phyloP scores from a whole-genome alignment of 768 basidiomycete species.

The Kwoniella sp. region DNA sequence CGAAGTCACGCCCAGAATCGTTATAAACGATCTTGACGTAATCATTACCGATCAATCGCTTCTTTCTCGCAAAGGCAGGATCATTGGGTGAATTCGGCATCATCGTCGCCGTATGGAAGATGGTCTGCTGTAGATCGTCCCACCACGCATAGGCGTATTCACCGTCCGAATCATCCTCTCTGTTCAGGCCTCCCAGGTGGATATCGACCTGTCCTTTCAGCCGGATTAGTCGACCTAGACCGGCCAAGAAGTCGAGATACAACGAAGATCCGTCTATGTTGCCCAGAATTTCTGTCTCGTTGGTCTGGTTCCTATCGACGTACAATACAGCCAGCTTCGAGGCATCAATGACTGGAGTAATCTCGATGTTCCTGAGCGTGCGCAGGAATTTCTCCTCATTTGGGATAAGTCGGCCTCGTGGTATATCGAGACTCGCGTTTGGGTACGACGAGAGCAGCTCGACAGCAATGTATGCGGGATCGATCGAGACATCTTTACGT shows the following conservation, averaged over 20 bases:
- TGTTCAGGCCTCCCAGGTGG: slow-evolving; percentile 87
- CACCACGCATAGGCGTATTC: slow-evolving; percentile 99
- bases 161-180: slow-evolving; percentile 76
- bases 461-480: slow-evolving; percentile 80
- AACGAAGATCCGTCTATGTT: slow-evolving; percentile 93
- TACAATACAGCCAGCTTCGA: slow-evolving; percentile 97
- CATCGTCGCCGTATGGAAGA: slow-evolving; percentile 94
- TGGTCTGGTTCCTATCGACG: slow-evolving; percentile 84
- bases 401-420: slow-evolving; percentile 59
- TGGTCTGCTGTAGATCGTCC: slow-evolving; percentile 93
- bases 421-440: slow-evolving; percentile 59
- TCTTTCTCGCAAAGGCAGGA: slow-evolving; percentile 75
- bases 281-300: slow-evolving; percentile 80
- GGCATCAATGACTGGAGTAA: slow-evolving; percentile 91
- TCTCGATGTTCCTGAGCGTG: slow-evolving; percentile 72
- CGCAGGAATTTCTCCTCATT: slow-evolving; percentile 64
- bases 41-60: slow-evolving; percentile 95
- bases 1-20: slow-evolving; percentile 82
- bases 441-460: slow-evolving; percentile 77
- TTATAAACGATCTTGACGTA: slow-evolving; percentile 97
- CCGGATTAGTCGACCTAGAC: slow-evolving; percentile 83
- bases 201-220: slow-evolving; percentile 87
- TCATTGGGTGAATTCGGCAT: slow-evolving; percentile 70
- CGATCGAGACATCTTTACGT: slow-evolving; percentile 79
- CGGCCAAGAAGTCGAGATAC: slow-evolving; percentile 89